phyloP scores from a whole-genome alignment of 1,284 basidiomycete genomes.

The Fomitopsis betulina region DNA sequence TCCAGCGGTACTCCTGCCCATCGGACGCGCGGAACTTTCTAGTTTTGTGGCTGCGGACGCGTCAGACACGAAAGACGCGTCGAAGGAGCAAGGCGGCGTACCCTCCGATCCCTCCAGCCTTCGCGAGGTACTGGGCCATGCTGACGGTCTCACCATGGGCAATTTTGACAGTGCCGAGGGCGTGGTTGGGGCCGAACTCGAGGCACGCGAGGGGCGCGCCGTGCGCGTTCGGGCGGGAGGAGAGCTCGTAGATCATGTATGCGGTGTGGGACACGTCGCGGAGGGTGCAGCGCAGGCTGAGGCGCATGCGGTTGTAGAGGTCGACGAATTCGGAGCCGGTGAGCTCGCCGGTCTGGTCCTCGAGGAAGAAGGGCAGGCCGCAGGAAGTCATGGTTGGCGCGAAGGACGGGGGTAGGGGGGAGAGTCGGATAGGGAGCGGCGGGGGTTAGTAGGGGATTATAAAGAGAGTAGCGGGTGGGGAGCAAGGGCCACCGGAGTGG shows the following conservation, averaged over 20 bases:
- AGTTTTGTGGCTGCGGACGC: slow-evolving; percentile 27
- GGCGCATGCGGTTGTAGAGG: slow-evolving; percentile 53
- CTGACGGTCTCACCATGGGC: slow-evolving; percentile 31
- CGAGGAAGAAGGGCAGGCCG: slow-evolving; percentile 56
- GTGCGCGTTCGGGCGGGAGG: slow-evolving; percentile 18
- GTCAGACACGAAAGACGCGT: not conserved
- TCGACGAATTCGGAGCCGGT: slow-evolving; percentile 55
- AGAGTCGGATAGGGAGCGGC: not conserved
- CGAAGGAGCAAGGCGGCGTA: slow-evolving; percentile 18
- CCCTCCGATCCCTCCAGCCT: slow-evolving; percentile 36
- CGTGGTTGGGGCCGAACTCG: slow-evolving; percentile 43
- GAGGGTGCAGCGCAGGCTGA: slow-evolving; percentile 45
- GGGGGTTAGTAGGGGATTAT: not conserved
- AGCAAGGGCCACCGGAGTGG: not conserved
- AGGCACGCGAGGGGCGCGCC: slow-evolving; percentile 41
- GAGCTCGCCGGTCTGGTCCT: slow-evolving; percentile 52
- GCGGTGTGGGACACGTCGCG: slow-evolving; percentile 35
- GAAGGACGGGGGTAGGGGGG: not conserved
- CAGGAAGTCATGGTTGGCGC: slow-evolving; percentile 36
- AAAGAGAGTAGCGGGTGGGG: not conserved
- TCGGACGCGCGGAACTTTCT: slow-evolving; percentile 56
- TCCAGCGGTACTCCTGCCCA: slow-evolving; percentile 56
- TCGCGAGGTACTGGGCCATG: slow-evolving; percentile 50
- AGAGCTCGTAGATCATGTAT: slow-evolving; percentile 48
- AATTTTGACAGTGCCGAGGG: slow-evolving; percentile 48